Base-by-base conservation (phyloP, 169 alveolate genomes). In the Plasmodium ovale region DNA sequence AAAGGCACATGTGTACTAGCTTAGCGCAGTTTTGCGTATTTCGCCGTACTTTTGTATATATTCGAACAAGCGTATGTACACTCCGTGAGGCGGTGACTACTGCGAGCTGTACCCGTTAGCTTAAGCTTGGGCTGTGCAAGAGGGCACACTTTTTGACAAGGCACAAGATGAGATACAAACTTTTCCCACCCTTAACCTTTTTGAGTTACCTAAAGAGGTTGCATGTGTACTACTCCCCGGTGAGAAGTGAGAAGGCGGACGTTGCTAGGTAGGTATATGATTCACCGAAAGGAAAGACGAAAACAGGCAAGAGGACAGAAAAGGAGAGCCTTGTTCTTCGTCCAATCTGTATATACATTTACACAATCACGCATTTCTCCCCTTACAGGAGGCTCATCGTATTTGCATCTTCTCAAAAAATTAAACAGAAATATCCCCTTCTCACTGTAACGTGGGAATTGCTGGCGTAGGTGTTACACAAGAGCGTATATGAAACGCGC, bases 381-480 rank as follows among this genome's bases (percentile, higher is more conserved):
- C 6, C 47, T 29, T 25, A 51, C 67, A 93, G 96, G 58, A 65
- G 96, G 47, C 87, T 93, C 59, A 93, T 93, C 19, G 37, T 93
- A 21, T 91, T 87, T 72, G 91, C 95, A 0, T 92, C 96, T n/a
- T 94, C 95, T 21, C 93, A 93, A 58, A 84, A 87, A 49, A 67
- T 93, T 33, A 93, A 93, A 73, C 87, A 89, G 16, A 93, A 59
- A 39, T 93, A 79, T 39, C 96, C 96, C 27, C 72, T 85, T 67
- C 53, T 93, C 12, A 70, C 90, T 65, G 96, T 93, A 58, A 88
- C 96, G 47, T 93, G 96, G 96, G 96, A 93, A 73, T 87, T 93
- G 23, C 87, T 93, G 59, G 96, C 89, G 89, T 77, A 77, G 0
- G 89, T 21, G 37, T 59, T 73, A 51, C 53, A 58, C 16, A 29